Base-by-base conservation (phyloP, 192 early-diverging fungal genomes). In the Piromyces finnis region DNA sequence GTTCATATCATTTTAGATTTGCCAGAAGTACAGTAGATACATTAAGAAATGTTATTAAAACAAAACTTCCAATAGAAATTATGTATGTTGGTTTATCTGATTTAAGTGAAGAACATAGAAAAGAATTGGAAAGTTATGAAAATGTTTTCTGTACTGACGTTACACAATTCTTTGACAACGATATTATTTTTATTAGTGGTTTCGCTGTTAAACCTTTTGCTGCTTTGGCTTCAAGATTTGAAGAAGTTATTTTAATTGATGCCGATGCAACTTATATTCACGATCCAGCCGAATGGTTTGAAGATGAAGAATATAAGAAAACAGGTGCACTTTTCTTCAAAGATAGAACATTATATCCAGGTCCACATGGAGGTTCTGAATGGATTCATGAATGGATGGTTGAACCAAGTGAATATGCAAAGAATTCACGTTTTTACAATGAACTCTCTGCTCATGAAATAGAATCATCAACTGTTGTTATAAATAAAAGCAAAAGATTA, bases 191-290 rank as follows among this genome's bases (percentile, higher is more conserved):
- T 13, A 82, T 90, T 68, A 79, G 79, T 29, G 91, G 91, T 28
- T 93, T 91, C 91, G 84, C 88, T 12, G 84, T 92, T 78, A 94
- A 94, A 81, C 89, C 93, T 0, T 93, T 87, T 86, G 88, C 92
- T 1, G 79, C 92, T 41, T 78, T 94, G 26, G 89, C 90, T 0
- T 87, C 88, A 6, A 84, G 80, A 29, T 94, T 92, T 86, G 78
- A 82, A 32, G 86, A 92, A 29, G 87, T 87, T 18, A 90, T 94
- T 77, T 83, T 94, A 79, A 85, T 93, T 79, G 93, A 94, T 83
- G 87, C 93, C 15, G 92, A 93, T 82, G 92, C 89, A 4, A 84
- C 89, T 27, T 91, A 92, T 78, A 80, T 94, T 37, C 87, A 89
- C 78, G 83, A 86, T 81, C 93, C 93, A 0, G 88, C 84, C 27